A percentile compares a stretch with the other conserved stretches of the same genome.
Conservation (phyloP, 371 early-diverging fungal genomes). For the Haplosporangium sp. region DNA sequence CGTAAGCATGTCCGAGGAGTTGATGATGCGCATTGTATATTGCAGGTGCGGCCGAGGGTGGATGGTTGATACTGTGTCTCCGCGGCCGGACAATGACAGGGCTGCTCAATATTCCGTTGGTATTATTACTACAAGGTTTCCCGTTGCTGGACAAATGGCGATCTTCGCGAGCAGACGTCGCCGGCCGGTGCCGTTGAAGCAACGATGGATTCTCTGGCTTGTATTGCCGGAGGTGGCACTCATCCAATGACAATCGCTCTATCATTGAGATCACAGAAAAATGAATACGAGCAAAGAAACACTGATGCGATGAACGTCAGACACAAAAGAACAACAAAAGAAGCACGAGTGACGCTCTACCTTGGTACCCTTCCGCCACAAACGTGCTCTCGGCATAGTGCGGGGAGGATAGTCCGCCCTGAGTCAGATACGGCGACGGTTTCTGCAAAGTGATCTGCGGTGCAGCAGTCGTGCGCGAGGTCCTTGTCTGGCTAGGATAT, state of each 20-base stretch:
- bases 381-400: constrained; percentile 5
- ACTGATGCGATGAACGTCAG: not conserved
- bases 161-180: not conserved
- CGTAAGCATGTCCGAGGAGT: constrained; percentile 4
- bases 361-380: not conserved
- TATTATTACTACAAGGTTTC: not conserved
- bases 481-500: constrained; percentile 1
- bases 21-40: constrained; percentile 1
- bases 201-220: not conserved
- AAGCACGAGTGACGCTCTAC: not conserved
- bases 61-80: constrained; percentile 38
- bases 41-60: constrained; percentile 12
- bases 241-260: constrained; percentile 22
- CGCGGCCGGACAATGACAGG: constrained; percentile 2
- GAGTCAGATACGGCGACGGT: constrained; percentile 22
- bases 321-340: not conserved
- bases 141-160: not conserved
- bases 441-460: constrained; percentile 28
- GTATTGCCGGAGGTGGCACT: constrained; percentile 3
- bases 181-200: constrained; percentile 1
- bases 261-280: not conserved
- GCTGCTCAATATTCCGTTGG: not conserved
- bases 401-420: constrained; percentile 5
- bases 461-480: not conserved
- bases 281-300: not conserved